Conservation (phyloP, 805 yeast species). For the Candida odintsovae region DNA sequence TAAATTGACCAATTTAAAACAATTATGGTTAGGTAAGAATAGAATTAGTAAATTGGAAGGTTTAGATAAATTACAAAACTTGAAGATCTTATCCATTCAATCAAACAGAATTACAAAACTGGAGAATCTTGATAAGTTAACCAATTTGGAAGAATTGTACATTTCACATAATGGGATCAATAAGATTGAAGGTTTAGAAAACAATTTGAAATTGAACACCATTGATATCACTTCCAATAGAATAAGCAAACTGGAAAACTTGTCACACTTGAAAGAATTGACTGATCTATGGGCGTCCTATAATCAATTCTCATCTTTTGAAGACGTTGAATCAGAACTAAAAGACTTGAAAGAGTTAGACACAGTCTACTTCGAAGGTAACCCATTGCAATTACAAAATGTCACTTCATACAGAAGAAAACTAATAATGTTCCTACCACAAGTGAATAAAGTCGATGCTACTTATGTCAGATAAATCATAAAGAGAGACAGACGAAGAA, state of each 20-base stretch:
- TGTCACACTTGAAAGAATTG: conserved; percentile 59
- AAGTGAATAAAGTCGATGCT: conserved; percentile 84
- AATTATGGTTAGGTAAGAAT: conserved; percentile 93
- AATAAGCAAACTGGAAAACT: conserved; percentile 53
- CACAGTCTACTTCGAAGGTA: conserved; percentile 90
- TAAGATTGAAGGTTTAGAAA: conserved; percentile 72
- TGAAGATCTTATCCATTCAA: conserved; percentile 81
- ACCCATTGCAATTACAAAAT: conserved; percentile 72
- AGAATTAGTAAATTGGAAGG: conserved; percentile 61
- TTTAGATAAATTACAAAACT: conserved; percentile 49
- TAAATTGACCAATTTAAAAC: conserved; percentile 50
- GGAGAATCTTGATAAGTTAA: conserved; percentile 73
- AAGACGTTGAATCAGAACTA: conserved; percentile 62
- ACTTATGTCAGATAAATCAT: conserved; percentile 45
- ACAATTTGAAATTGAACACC: conserved; percentile 58
- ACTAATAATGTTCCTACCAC: conserved; percentile 61
- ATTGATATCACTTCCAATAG: conserved; percentile 79
- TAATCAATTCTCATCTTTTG: conserved; percentile 63
- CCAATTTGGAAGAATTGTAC: conserved; percentile 77
- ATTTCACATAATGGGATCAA: conserved; percentile 78
- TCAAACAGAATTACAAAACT: conserved; percentile 73
- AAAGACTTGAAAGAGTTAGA: conserved; percentile 59
- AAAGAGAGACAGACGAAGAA: too few species aligned
- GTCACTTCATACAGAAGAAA: conserved; percentile 85
- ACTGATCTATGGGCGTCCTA: conserved; percentile 94